phyloP scores from a whole-genome alignment of 164 flowering plant species.

The Stephania japonica region DNA sequence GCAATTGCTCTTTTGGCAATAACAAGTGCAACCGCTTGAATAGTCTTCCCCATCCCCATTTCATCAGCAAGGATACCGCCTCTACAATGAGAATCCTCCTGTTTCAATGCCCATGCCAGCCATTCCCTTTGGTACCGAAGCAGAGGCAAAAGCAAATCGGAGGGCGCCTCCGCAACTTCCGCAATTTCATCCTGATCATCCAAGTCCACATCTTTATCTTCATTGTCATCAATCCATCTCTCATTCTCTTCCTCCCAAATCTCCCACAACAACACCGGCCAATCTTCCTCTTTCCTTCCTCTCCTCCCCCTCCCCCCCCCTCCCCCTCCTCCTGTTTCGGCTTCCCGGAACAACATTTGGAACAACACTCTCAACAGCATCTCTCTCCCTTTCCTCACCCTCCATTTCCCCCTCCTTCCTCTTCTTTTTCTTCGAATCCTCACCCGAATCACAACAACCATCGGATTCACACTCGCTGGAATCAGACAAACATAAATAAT shows the following conservation, averaged over 20 bases:
- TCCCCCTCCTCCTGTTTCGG: too few relatives aligned
- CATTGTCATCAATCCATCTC: background rate
- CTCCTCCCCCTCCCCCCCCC: too few relatives aligned
- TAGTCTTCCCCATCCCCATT: constrained; percentile 99
- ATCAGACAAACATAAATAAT: constrained; percentile 4
- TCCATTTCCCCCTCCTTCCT: too few relatives aligned
- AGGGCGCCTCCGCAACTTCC: constrained; percentile 54
- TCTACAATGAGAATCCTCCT: constrained; percentile 57
- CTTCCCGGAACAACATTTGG: too few relatives aligned
- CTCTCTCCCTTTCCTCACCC: too few relatives aligned
- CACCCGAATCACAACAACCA: background rate
- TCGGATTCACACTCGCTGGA: background rate
- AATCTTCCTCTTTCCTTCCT: too few relatives aligned
- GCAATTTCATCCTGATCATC: constrained; percentile 35
- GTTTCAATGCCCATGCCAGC: constrained; percentile 90
- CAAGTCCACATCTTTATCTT: constrained; percentile 22
- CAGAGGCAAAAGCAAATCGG: constrained; percentile 52
- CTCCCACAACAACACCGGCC: too few relatives aligned
- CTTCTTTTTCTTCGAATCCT: background rate
- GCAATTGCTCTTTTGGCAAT: constrained; percentile 49
- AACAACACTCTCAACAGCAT: too few relatives aligned
- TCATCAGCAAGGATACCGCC: constrained; percentile 99
- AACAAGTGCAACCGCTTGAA: constrained; percentile 94
- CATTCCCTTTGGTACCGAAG: constrained; percentile 91
- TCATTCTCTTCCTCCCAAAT: too few relatives aligned